These are phyloP conservation scores for Thielaviopsis punctulata DNA, from an alignment of 2,329 filamentous ascomycete species.

Conservation along the genomic window DNA sequence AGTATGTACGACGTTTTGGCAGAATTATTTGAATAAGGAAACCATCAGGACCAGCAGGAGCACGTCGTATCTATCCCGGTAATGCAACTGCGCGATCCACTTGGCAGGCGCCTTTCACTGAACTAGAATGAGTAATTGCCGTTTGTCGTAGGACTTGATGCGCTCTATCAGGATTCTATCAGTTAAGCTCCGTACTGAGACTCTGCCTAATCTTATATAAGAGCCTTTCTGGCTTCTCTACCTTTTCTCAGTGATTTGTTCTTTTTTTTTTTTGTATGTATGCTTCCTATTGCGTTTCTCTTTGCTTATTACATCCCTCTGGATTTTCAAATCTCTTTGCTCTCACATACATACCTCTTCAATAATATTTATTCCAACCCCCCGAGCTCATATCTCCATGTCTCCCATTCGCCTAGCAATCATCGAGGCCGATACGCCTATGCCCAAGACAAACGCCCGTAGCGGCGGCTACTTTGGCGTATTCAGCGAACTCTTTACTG, in stretches of 20 bases:
- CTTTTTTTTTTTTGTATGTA: not conserved
- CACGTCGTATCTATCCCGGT: not conserved
- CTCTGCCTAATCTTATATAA: too few species aligned
- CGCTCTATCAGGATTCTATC: not conserved
- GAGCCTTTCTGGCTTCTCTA: too few species aligned
- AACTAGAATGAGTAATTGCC: not conserved
- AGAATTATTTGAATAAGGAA: too few species aligned
- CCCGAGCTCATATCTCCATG: conserved; percentile 5
- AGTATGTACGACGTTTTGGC: too few species aligned
- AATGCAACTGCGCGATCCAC: not conserved
- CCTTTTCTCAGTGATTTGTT: too few species aligned
- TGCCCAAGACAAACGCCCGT: conserved; percentile 42
- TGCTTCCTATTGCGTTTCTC: not conserved
- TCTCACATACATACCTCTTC: not conserved
- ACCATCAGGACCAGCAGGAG: too few species aligned
- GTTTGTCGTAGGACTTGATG: not conserved
- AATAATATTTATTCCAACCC: not conserved
- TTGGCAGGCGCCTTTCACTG: not conserved
- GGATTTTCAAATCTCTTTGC: not conserved
- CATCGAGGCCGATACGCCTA: conserved; percentile 71
- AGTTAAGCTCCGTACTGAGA: too few species aligned
- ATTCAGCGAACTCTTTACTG: conserved; percentile 42
- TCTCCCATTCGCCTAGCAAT: conserved; percentile 61
- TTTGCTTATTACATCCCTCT: too few species aligned
- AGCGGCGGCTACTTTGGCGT: conserved; percentile 59